Conservation (phyloP, 495 filamentous ascomycete species). For the Bombardia bombarda region DNA sequence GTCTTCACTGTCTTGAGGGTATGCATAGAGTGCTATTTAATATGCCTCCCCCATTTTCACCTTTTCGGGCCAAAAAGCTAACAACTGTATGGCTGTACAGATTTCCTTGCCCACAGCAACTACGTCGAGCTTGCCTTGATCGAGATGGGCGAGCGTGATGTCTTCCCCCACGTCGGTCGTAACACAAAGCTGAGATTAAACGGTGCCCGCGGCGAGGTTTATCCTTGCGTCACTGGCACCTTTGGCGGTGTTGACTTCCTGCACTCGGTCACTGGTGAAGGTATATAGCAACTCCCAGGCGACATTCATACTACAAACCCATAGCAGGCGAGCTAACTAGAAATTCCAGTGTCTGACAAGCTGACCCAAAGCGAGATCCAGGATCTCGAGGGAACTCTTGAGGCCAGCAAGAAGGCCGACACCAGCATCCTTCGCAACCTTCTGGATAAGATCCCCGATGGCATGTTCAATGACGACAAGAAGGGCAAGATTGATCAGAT, state of each 20-base stretch:
- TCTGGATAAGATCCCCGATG: constrained; percentile 67
- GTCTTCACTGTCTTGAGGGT: constrained; percentile 80
- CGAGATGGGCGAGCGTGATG: constrained; percentile 66
- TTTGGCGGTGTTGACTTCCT: constrained; percentile 85
- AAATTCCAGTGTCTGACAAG: constrained; percentile 63
- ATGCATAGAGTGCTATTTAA: constrained; percentile 5
- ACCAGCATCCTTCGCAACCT: constrained; percentile 66
- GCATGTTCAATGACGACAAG: constrained; percentile 64
- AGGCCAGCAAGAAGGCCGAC: constrained; percentile 45
- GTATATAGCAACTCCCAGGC: too few species aligned
- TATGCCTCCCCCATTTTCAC: too few species aligned
- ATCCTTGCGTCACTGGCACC: constrained; percentile 77
- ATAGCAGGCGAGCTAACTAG: constrained; percentile 3
- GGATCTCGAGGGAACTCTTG: constrained; percentile 68
- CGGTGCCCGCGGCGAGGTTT: constrained; percentile 58
- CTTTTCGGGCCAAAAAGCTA: too few species aligned
- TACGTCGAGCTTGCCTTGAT: constrained; percentile 80
- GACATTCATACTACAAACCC: too few species aligned
- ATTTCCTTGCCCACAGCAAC: constrained; percentile 88
- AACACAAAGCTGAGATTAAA: constrained; percentile 54
- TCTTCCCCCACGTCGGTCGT: constrained; percentile 82
- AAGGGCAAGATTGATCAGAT: constrained; percentile 59
- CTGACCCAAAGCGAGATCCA: constrained; percentile 79
- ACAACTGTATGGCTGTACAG: constrained; percentile 25
- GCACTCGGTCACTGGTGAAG: constrained; percentile 81